phyloP scores from a whole-genome alignment of 1,284 basidiomycete species.

The Coniferiporia sulphurascens region DNA sequence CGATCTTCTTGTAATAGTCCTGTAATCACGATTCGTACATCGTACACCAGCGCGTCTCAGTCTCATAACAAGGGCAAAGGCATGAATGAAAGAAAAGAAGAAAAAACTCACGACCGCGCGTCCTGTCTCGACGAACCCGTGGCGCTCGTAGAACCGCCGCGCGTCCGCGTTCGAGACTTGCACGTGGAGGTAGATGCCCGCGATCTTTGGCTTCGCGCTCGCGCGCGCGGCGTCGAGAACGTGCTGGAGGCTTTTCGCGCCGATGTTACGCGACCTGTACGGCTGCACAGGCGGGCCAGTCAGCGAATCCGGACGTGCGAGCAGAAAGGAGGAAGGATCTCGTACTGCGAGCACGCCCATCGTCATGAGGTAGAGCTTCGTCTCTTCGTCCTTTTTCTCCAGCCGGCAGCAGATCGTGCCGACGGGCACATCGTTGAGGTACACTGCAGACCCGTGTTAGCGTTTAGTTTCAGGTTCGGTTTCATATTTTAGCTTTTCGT shows the following conservation, averaged over 20 bases:
- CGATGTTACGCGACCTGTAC: conserved; percentile 68
- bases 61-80: too few relatives aligned
- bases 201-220: conserved; percentile 55
- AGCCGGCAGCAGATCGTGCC: conserved; percentile 78
- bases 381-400: conserved; percentile 55
- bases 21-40: too few relatives aligned
- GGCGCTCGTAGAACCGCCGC: conserved; percentile 71
- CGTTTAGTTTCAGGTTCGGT: too few relatives aligned
- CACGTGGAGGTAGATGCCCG: conserved; percentile 72
- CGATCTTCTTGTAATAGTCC: conserved; percentile 80
- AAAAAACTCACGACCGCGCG: conserved; percentile 24
- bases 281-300: conserved; percentile 41
- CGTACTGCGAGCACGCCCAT: conserved; percentile 79
- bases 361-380: conserved; percentile 74
- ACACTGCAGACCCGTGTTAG: conserved; percentile 49
- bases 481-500: too few relatives aligned
- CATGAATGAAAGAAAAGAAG: too few relatives aligned
- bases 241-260: conserved; percentile 61
- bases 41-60: too few relatives aligned
- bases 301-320: not conserved
- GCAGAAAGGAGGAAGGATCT: conserved; percentile 22
- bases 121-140: conserved; percentile 61
- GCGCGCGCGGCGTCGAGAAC: conserved; percentile 57
- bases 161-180: conserved; percentile 69
- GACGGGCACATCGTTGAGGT: conserved; percentile 81